Evolutionary conservation across 768 basidiomycete species (phyloP), one percentile per base, ranked within the genome.

Genomic region (Agaricus blazei): DNA sequence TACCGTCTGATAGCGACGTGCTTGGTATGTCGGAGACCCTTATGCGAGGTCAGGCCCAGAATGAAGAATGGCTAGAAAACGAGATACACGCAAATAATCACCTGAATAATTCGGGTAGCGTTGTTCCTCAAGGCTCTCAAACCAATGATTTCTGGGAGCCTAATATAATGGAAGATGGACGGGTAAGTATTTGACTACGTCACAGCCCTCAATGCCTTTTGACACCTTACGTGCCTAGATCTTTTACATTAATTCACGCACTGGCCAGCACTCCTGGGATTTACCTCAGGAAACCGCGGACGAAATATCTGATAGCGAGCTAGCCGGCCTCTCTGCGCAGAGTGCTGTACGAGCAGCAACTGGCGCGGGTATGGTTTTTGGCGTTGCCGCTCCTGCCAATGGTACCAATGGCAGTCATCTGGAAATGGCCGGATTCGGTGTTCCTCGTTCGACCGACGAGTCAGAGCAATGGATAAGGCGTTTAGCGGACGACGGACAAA

Each of bases 101-200:
- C 29, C 26, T 43, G 26, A 28, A 44, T 27, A 54, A 15, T 23
- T 45, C 34, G 9, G 42, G 40, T 36, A 26, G 54, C 26, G 23
- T 59, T 2, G 47, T 49, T 19, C 52, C 50, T n/a, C 64, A 65
- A 54, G 68, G 74, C 9, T 71, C 69, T 23, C 73, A 79, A 62
- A 78, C 81, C 9, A 86, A 80, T 62, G 90, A 95, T 62, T 95
- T 87, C 70, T 98, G 95, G 95, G 84, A 94, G 67, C 95, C 95
- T 9, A 82, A 85, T 62, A 82, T 96, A 38, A 88, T 89, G 2
- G 71, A 78, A 43, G 84, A 90, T 62, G 91, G 92, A 49, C 90
- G 91, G 81, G 93, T 90, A 65, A 66, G 84, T 70, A 51, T 37
- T 54, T 53, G 57, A n/a, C 57, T 42, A 19, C 23, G 27, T 48